Evolutionary conservation across 1,139 yeast species (phyloP), one percentile per base, ranked within the genome.

Genomic region (Taphrina wiesneri): DNA sequence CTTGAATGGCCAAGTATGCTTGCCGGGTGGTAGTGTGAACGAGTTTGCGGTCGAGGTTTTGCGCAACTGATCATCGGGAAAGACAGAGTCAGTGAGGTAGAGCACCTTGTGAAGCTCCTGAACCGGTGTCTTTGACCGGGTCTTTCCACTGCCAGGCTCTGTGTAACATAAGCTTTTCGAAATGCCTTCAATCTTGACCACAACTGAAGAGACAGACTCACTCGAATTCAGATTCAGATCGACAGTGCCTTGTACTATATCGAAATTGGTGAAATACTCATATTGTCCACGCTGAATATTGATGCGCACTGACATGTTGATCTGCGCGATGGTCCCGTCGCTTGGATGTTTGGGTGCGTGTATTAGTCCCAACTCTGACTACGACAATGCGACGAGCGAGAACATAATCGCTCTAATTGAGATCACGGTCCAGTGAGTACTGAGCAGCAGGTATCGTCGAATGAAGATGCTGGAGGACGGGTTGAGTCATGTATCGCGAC

Each of bases 21-120:
- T 78, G 0, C 90, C 90, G 0, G 88, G 84, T 1, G 84, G 80
- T 67, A 86, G 76, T 0, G 89, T 85, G 73, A 82, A 85, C 64
- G 83, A 85, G n/a, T n/a, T 28, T 21, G 57, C 64, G 26, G 51
- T 26, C 15, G 64, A 60, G 9, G 57, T 17, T 26, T 41, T 41
- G 21, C 43, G 23, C 45, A 60, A 32, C 19, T 32, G 46, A 2
- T 28, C 39, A 28, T 60, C 64, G 15, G 64, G 64, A 19, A 60
- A 60, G 32, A 60, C 57, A 17, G 56, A 17, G n/a, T 60, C 57
- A 0, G 86, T 81, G 66, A 83, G 83, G 70, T 85, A 85, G 51
- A 86, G 76, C 17, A 86, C 79, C 70, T 82, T 81, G 74, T 86
- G 90, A 17, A 76, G 75, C 72, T 85, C 89, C 45, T 70, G 70